phyloP scores from a whole-genome alignment of 2,329 filamentous ascomycete genomes.

The Nemania diffusa region DNA sequence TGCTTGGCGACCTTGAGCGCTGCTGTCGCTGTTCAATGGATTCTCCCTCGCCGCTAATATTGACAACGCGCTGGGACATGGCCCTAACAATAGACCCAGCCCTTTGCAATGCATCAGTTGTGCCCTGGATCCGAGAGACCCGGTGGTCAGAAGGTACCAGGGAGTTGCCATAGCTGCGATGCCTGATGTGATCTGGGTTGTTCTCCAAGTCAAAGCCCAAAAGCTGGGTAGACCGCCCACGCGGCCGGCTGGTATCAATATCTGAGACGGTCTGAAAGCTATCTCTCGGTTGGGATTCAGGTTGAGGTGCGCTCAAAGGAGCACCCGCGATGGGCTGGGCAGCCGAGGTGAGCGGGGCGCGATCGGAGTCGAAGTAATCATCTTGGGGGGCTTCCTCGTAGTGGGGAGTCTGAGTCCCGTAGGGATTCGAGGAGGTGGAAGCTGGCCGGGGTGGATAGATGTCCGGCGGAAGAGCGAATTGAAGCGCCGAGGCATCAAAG shows the following conservation, averaged over 20 bases:
- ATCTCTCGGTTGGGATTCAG: constrained; percentile 58
- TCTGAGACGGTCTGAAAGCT: constrained; percentile 69
- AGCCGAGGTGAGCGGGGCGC: constrained; percentile 65
- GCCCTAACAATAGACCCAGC: constrained; percentile 81
- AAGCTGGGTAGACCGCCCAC: constrained; percentile 61
- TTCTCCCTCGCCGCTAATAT: constrained; percentile 93
- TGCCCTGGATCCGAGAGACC: constrained; percentile 71
- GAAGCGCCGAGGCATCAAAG: constrained; percentile 63
- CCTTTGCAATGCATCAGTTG: constrained; percentile 71
- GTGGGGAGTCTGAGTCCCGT: constrained; percentile 52
- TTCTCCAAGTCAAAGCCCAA: constrained; percentile 68
- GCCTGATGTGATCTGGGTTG: constrained; percentile 61
- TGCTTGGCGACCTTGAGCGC: constrained; percentile 67
- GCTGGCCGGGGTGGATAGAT: constrained; percentile 52
- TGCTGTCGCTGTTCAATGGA: constrained; percentile 77
- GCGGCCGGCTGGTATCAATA: constrained; percentile 60
- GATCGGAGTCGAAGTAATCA: constrained; percentile 66
- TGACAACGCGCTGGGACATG: constrained; percentile 98
- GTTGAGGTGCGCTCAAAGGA: constrained; percentile 52
- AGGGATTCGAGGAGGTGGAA: constrained; percentile 45
- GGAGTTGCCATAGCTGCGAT: constrained; percentile 67
- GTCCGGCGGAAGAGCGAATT: constrained; percentile 65
- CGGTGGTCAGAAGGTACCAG: constrained; percentile 63
- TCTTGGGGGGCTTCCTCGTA: constrained; percentile 55
- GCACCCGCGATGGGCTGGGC: constrained; percentile 66